Conservation (phyloP, 192 early-diverging fungal genomes). For the Umbelopsis ramanniana region DNA sequence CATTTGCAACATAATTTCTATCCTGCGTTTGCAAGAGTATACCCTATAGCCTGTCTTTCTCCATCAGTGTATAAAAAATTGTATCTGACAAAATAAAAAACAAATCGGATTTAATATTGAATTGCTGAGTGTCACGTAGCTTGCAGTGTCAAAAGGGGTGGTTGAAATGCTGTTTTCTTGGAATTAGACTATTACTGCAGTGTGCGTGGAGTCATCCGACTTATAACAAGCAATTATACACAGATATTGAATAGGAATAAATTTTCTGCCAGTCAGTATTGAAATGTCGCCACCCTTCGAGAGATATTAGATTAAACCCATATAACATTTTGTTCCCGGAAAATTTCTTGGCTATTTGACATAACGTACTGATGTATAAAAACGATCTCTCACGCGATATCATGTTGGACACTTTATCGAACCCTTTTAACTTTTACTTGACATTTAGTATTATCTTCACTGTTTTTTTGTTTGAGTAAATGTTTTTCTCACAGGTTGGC, state of each 20-base stretch:
- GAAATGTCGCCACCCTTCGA: too few relatives aligned
- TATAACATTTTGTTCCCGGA: too few relatives aligned
- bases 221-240: too few relatives aligned
- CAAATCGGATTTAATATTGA: background rate
- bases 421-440: background rate
- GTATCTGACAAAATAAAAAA: background rate
- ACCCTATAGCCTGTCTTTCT: background rate
- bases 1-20: conserved; percentile 16
- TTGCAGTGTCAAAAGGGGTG: too few relatives aligned
- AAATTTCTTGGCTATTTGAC: background rate
- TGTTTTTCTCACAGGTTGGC: background rate
- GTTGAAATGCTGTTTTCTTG: too few relatives aligned
- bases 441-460: background rate
- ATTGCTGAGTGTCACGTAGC: too few relatives aligned
- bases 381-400: background rate
- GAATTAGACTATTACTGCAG: too few relatives aligned
- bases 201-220: too few relatives aligned
- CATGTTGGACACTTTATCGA: background rate
- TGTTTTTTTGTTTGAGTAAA: background rate
- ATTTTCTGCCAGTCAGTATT: too few relatives aligned
- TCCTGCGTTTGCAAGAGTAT: conserved; percentile 18
- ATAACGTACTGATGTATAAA: background rate
- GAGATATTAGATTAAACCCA: too few relatives aligned
- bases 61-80: background rate
- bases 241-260: too few relatives aligned